Evolutionary conservation across 2,329 filamentous ascomycete species (phyloP), one percentile per base, ranked within the genome.

Genomic region (Apiospora phragmitis): DNA sequence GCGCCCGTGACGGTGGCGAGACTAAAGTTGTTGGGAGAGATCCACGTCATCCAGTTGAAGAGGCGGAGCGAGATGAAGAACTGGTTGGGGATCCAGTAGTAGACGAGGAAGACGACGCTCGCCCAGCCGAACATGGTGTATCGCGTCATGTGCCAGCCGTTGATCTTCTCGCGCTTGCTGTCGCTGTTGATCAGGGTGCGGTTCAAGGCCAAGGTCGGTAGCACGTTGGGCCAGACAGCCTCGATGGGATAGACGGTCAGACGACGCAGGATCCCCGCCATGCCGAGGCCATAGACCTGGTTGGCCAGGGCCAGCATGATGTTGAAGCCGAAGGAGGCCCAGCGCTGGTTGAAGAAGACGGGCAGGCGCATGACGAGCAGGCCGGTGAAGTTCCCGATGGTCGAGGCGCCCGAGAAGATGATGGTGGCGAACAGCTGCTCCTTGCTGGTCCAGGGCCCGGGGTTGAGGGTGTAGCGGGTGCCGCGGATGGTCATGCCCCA

Each of bases 401-500:
- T 81, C 74, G 80, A 83, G 18, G 85, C 84, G 21, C 87, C 86
- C 76, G 91, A 91, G 70, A 90, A 88, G 86, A 89, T 89, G 77
- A 89, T 88, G 35, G 85, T 84, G 71, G 89, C 86, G 67, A 89
- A 78, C 81, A 88, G 83, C 75, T 90, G 88, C 77, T 90, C 88
- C 79, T 90, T 90, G 75, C 85, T 85, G 69, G 85, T 86, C 76
- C 90, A 90, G 8, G 67, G 67, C 12, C 67, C 77, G 0, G 76
- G 77, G 47, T 77, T 78, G 1, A 82, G 73, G 26, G 78, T 79
- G 73, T 81, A 80, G n/a, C 76, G 75, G 2, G 73, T 71, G 3
- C 81, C 81, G 72, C 79, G 86, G 21, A 86, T 74, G 1, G 80
- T 86, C 73, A 90, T 82, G 43, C 85, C 84, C 65, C 76, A 80